Percentiles rank a stretch among this genome's conserved stretches.
phyloP scores from a whole-genome alignment of 106 monocot genomes.

The Dendrobium huoshanense region DNA sequence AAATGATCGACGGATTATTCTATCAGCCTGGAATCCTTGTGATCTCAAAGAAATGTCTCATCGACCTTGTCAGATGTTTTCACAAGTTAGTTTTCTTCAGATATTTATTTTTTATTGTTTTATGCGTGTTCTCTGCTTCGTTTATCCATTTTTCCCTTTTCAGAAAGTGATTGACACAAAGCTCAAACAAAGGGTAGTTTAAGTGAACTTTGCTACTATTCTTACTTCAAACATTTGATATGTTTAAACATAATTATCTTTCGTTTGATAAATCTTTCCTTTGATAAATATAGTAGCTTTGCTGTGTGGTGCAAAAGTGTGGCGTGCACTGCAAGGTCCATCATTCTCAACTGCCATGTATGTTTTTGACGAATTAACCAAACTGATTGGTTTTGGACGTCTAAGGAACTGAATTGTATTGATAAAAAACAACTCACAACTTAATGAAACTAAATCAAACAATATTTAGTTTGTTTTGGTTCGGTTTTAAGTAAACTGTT shows the following conservation, averaged over 20 bases:
- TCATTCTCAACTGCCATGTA: too few relatives aligned
- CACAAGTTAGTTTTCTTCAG: conserved; percentile 54
- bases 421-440: too few relatives aligned
- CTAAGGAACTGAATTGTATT: too few relatives aligned
- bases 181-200: background rate
- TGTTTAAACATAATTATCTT: background rate
- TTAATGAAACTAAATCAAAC: too few relatives aligned
- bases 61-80: conserved; percentile 98
- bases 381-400: too few relatives aligned
- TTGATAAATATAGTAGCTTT: background rate
- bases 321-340: too few relatives aligned
- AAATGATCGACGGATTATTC: conserved; percentile 80
- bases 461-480: too few relatives aligned
- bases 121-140: background rate
- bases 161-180: background rate
- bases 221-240: background rate
- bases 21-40: conserved; percentile 97
- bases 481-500: too few relatives aligned
- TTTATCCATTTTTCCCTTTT: background rate
- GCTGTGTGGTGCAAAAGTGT: background rate
- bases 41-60: conserved; percentile 94
- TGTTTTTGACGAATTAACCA: too few relatives aligned
- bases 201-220: too few relatives aligned
- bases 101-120: background rate
- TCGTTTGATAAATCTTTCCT: background rate